phyloP scores from a whole-genome alignment of 768 basidiomycete genomes.

The Hygrophoropsis aurantiaca region DNA sequence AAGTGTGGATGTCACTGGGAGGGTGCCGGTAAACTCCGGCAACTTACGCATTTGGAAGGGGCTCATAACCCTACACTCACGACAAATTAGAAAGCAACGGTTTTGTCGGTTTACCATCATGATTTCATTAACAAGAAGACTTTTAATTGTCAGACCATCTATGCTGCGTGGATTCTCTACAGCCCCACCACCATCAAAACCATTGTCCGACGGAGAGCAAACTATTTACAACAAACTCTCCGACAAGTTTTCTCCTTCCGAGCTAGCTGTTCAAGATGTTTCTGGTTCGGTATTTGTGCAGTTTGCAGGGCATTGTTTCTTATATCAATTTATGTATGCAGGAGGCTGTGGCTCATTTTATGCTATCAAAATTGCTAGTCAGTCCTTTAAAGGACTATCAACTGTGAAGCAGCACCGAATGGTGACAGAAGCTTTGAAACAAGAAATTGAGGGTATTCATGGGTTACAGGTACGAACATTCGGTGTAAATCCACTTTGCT shows the following conservation, averaged over 20 bases:
- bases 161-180: conserved; percentile 30
- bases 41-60: neutral
- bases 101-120: conserved; percentile 17
- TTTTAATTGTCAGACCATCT: conserved; percentile 25
- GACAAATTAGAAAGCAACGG: neutral
- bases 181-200: conserved; percentile 19
- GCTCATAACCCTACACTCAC: neutral
- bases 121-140: conserved; percentile 36
- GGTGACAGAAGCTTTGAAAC: conserved; percentile 81
- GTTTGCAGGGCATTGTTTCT: neutral
- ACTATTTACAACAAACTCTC: conserved; percentile 71
- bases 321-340: conserved; percentile 28
- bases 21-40: neutral
- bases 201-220: conserved; percentile 61
- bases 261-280: conserved; percentile 88
- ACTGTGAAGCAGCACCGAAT: conserved; percentile 93
- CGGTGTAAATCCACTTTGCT: neutral
- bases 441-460: conserved; percentile 89
- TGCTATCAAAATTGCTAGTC: conserved; percentile 83
- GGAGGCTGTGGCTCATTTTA: conserved; percentile 99
- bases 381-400: conserved; percentile 81
- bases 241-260: conserved; percentile 73
- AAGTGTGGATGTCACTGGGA: neutral
- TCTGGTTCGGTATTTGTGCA: conserved; percentile 64
- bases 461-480: conserved; percentile 76